Evolutionary conservation across 345 rosid genomes (phyloP), one percentile per base, ranked within the genome.

Genomic region (Pugionium cornutum): DNA sequence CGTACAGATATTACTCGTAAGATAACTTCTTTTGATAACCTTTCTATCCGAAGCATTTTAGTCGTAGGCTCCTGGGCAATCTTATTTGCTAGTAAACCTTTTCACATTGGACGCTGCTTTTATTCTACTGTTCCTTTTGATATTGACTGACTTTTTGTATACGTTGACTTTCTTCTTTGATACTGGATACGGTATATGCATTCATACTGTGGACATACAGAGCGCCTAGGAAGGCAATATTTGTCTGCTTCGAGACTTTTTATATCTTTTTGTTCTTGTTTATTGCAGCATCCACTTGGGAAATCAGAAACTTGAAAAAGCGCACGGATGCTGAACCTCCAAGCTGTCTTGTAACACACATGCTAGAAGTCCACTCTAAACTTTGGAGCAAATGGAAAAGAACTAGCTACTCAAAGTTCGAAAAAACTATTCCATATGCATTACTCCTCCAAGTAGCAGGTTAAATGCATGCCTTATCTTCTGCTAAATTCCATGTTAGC

Each of bases 231-330:
- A 45, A n/a, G 25, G 5, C 27, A 64, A 5, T 27, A 49, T 10
- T 9, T 18, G 5, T 49, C 26, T 41, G 7, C 52, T 18, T 74
- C 36, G 41, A 41, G 42, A 74, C 43, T 31, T 54, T 46, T 48
- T 43, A 50, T 67, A 41, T 74, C 18, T 18, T 18, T 18, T 18
- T 18, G 18, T 18, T 18, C 34, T 66, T 64, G 56, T 69, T 61
- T 7, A 77, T 75, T 79, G 64, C 70, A 94, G 99, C 99, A 64
- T 90, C 95, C 46, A 82, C 87, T 64, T 94, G 99, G 99, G 99
- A 94, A 86, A 84, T 94, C 47, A 82, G 83, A 77, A 76, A 69
- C 77, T 64, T 90, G 63, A 83, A 77, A 50, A 52, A 80, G 40
- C 83, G 91, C 44, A 70, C 69, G 80, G 91, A 90, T 75, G 75